Percentiles rank a stretch among this genome's conserved stretches.
Evolutionary conservation across 305 asterid genomes (phyloP).

Genomic region (Fraxinus floribunda): DNA sequence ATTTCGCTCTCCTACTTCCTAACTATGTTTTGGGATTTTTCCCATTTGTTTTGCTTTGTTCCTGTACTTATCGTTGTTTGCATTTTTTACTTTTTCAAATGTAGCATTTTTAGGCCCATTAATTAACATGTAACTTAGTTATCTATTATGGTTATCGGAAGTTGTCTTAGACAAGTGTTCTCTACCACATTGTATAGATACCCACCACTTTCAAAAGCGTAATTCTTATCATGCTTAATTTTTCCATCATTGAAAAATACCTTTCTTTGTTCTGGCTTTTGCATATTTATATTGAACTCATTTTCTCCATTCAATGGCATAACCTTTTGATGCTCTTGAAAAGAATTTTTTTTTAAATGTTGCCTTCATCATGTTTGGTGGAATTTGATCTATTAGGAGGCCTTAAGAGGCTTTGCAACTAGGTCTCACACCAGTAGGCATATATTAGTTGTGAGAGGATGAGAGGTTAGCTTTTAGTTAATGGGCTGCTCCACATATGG

Average conservation of each 20-base stretch:
- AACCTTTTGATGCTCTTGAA: constrained; percentile 7
- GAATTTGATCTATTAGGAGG: constrained; percentile 18
- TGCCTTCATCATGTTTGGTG: neutral
- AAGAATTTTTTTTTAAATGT: neutral
- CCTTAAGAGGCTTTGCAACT: constrained; percentile 14
- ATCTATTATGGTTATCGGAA: neutral
- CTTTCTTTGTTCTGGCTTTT: too few species aligned
- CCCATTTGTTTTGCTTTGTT: neutral
- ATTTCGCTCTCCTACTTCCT: constrained; percentile 1
- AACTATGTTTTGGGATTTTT: constrained; percentile 1
- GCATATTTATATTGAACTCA: too few species aligned
- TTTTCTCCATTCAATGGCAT: neutral
- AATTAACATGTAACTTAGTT: neutral
- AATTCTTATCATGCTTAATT: too few species aligned
- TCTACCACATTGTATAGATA: too few species aligned
- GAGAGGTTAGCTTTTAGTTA: constrained; percentile 12
- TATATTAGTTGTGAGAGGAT: constrained; percentile 12
- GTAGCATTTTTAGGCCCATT: constrained; percentile 9
- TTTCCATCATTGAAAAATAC: too few species aligned
- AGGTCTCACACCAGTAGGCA: constrained; percentile 15
- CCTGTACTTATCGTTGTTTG: neutral
- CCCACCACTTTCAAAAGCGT: too few species aligned
- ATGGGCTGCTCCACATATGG: constrained; percentile 14
- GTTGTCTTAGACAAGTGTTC: too few species aligned
- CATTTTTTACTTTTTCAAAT: neutral